These are phyloP conservation scores for Aspergillus wentii DNA, from an alignment of 495 filamentous ascomycete genomes.

Conservation along the genomic window DNA sequence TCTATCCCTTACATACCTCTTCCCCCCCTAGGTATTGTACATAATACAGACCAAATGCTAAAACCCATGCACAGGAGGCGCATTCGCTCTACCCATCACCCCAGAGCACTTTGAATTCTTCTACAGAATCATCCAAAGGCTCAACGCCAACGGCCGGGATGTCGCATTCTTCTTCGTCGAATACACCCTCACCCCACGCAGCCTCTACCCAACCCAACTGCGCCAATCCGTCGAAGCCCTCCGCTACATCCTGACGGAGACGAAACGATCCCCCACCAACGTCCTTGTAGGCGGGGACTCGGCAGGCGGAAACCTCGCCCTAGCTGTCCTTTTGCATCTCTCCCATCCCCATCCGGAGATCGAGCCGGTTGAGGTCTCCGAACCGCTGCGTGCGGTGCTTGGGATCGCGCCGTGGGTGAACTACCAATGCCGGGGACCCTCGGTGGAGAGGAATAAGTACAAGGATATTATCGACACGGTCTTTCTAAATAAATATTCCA, in stretches of 20 bases:
- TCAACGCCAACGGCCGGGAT: slow-evolving; percentile 38
- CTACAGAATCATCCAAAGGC: slow-evolving; percentile 32
- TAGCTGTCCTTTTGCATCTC: slow-evolving; percentile 52
- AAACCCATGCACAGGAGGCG: slow-evolving; percentile 43
- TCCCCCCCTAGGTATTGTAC: too few species aligned
- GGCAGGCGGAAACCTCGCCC: slow-evolving; percentile 56
- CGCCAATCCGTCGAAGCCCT: slow-evolving; percentile 49
- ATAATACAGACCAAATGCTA: not conserved
- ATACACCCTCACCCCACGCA: slow-evolving; percentile 53
- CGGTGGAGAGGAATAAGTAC: slow-evolving; percentile 37
- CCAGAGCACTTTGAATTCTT: slow-evolving; percentile 44
- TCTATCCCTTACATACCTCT: not conserved
- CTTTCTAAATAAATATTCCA: slow-evolving; percentile 33
- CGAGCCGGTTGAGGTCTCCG: slow-evolving; percentile 21
- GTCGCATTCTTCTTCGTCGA: slow-evolving; percentile 47
- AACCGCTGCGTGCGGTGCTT: slow-evolving; percentile 43
- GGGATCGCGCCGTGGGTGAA: slow-evolving; percentile 53
- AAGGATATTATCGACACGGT: slow-evolving; percentile 42
- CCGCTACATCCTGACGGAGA: slow-evolving; percentile 43
- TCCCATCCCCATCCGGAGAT: slow-evolving; percentile 54
- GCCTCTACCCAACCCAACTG: slow-evolving; percentile 53
- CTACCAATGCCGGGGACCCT: slow-evolving; percentile 36
- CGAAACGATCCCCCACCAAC: slow-evolving; percentile 31
- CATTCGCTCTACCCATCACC: slow-evolving; percentile 44
- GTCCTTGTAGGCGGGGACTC: slow-evolving; percentile 59